phyloP scores from a whole-genome alignment of 108 stramenopile genomes.

The Nitzschia putrida region DNA sequence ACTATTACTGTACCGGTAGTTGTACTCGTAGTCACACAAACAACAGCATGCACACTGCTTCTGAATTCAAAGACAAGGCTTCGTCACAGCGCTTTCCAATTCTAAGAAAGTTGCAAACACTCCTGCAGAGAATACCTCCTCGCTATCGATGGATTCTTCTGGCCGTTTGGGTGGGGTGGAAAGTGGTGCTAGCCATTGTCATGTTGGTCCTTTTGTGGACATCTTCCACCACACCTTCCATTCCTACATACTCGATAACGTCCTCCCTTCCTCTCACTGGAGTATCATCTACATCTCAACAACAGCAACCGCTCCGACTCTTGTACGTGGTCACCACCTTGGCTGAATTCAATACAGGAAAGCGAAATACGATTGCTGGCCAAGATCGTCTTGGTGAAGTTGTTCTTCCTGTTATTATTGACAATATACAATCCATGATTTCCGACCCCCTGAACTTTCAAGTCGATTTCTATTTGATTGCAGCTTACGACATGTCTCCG shows the following conservation, averaged over 20 bases:
- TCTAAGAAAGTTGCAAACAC: conserved; percentile 27
- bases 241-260: background rate
- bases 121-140: conserved; percentile 27
- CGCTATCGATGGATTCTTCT: conserved; percentile 35
- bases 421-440: conserved; percentile 66
- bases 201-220: conserved; percentile 21
- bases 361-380: conserved; percentile 50
- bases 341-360: conserved; percentile 67
- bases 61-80: too few species aligned
- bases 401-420: conserved; percentile 62
- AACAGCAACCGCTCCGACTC: conserved; percentile 20
- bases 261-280: background rate
- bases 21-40: too few species aligned
- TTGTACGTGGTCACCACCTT: conserved; percentile 76
- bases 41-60: too few species aligned
- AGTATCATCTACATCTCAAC: background rate
- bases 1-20: too few species aligned
- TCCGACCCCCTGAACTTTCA: conserved; percentile 38
- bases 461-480: conserved; percentile 69
- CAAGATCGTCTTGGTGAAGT: conserved; percentile 72
- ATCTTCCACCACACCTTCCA: background rate
- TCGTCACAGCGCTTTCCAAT: conserved; percentile 21
- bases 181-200: conserved; percentile 21
- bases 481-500: conserved; percentile 35
- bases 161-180: conserved; percentile 46